Evolutionary conservation across 129 eudicot species (phyloP), one percentile per base, ranked within the genome.

Genomic region (Saussurea involucrata): DNA sequence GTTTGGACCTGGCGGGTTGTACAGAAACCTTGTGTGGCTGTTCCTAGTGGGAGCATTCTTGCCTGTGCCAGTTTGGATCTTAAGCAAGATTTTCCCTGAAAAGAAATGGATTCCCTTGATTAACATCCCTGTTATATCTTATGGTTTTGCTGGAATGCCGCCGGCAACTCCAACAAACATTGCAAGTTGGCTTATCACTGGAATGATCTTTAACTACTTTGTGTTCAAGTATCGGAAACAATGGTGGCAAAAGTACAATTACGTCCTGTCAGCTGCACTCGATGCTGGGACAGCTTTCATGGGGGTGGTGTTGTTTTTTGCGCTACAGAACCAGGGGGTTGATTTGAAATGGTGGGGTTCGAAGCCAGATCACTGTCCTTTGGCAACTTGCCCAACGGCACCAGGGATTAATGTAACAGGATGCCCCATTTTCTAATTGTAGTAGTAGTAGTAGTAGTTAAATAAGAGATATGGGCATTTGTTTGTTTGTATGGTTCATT

Each of bases 61-160:
- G 78, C 96, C 96, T 8, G 89, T 91, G 8, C 93, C 96, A 0
- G 85, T 91, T 29, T 91, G 96, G 96, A 44, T 86, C 0, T 61
- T 90, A 24, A 84, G 88, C 89, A 90, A 90, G 80, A 73, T 86
- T 46, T 90, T 69, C 82, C 96, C 96, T 0, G 80, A 90, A 7
- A 90, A 88, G 78, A 88, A 90, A 69, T 90, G 96, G 93, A 90
- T 90, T 44, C 96, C 93, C 0, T 80, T 90, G 73, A 88, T 88
- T 60, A 90, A 90, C 83, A 86, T 88, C 25, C 96, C 93, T 0
- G 91, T 90, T 27, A 90, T 90, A 53, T 86, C 91, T 2, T 90
- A 90, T 28, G 96, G 96, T 9, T 90, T 90, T 65, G 96, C 96
- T 4, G 96, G 96, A 63, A 90, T 90, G 96, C 96, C 96, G 18